Base-by-base conservation (phyloP, 805 yeast genomes). In the Metschnikowia chrysomelidarum region DNA sequence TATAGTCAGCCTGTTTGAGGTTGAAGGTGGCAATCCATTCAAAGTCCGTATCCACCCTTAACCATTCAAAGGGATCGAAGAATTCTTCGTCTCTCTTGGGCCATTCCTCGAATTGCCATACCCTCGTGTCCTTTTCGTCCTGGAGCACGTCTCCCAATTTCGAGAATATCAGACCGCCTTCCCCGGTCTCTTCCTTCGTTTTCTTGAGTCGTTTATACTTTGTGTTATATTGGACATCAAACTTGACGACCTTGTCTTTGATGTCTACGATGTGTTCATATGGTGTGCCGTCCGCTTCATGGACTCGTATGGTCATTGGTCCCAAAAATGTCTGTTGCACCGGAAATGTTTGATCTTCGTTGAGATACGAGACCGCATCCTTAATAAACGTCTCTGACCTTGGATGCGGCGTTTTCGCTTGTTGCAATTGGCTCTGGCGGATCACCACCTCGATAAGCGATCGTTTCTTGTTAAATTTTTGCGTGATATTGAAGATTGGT, bases 271-370 rank as follows among this genome's bases (percentile, higher is more conserved):
- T 91, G 57, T 93, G 99, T 53, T 93, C 99, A 54, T 93, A 93
- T 0, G 99, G 98, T 0, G 98, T 87, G 7, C 98, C 98, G 59
- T 93, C 98, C 0, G 96, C 94, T 54, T 93, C 99, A 56, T 93
- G 98, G 23, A 93, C 89, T 51, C 98, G 70, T 23, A 93, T 86
- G 0, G 99, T 93, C 85, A 93, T 87, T 0, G 98, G 96, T 0
- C 99, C 99, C 0, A 86, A 75, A 53, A 89, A 87, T 2, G 80
- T 73, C n/a, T 62, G 57, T 27, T 71, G 79, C 0, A 66, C 57
- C 5, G 65, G 66, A 29, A 47, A 56, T 0, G 50, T 30, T 5
- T 65, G 67, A 27, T 69, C 73, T 13, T 64, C 67, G 30, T 73
- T 75, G 11, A 72, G 44, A 24, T 63, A 51, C 4, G 64, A 50